Conservation (phyloP, 345 rosid species). For the Syzygium grande region DNA sequence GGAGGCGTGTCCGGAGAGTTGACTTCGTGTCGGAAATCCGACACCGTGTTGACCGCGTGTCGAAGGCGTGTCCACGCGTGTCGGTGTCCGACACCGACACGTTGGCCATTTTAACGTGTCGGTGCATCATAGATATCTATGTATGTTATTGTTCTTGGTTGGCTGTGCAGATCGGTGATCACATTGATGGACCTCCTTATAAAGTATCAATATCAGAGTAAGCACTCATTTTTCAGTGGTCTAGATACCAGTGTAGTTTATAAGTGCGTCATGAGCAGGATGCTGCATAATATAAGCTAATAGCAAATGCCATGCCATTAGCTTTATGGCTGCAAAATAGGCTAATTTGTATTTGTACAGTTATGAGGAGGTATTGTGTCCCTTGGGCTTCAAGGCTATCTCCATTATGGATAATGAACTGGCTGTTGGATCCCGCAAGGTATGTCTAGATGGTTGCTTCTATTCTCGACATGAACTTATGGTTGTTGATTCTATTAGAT, state of each 20-base stretch:
- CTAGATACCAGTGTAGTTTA: not conserved
- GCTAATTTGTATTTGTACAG: slow-evolving; percentile 17
- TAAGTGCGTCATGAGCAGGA: not conserved
- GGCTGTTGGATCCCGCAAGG: slow-evolving; percentile 62
- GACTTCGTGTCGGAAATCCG: too few relatives aligned
- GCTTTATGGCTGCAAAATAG: not conserved
- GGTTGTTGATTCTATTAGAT: not conserved
- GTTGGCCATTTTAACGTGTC: too few relatives aligned
- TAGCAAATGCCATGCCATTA: not conserved
- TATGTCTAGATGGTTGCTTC: slow-evolving; percentile 1
- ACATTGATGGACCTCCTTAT: slow-evolving; percentile 79
- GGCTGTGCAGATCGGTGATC: slow-evolving; percentile 55
- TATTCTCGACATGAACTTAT: not conserved
- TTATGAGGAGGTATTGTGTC: slow-evolving; percentile 64
- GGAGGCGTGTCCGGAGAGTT: too few relatives aligned
- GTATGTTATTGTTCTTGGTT: not conserved
- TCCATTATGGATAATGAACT: slow-evolving; percentile 60
- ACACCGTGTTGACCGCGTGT: too few relatives aligned
- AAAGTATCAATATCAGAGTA: slow-evolving; percentile 77
- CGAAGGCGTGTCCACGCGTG: too few relatives aligned
- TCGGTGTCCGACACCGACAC: too few relatives aligned
- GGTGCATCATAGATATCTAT: too few relatives aligned
- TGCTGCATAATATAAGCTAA: not conserved
- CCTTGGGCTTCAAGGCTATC: slow-evolving; percentile 55
- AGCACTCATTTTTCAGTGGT: not conserved